These are phyloP conservation scores for Leishmania turanica DNA, from an alignment of 208 protist genomes.

Conservation along the genomic window DNA sequence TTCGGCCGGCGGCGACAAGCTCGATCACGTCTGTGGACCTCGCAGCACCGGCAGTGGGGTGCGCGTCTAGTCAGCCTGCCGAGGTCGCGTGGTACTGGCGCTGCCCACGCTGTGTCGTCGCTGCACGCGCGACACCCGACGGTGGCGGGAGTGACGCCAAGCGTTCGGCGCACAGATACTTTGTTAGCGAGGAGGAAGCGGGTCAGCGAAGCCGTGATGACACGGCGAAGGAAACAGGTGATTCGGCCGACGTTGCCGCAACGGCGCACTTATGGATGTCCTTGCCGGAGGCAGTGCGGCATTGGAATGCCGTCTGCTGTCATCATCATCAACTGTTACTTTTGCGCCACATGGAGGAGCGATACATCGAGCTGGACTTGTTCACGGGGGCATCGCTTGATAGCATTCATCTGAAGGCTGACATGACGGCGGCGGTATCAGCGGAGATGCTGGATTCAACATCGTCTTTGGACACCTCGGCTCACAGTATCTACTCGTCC, in stretches of 20 bases:
- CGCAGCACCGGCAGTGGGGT: background rate
- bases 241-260: background rate
- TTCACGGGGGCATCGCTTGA: constrained; percentile 29
- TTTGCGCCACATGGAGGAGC: constrained; percentile 35
- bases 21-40: background rate
- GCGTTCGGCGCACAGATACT: background rate
- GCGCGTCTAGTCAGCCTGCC: background rate
- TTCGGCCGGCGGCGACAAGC: background rate
- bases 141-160: background rate
- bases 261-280: constrained; percentile 16
- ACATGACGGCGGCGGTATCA: background rate
- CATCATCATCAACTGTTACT: constrained; percentile 33
- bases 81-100: constrained; percentile 36
- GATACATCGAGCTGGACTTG: constrained; percentile 46
- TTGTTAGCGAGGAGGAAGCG: background rate
- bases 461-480: background rate
- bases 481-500: background rate
- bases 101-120: constrained; percentile 1
- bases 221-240: background rate
- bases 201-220: background rate
- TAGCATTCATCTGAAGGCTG: background rate
- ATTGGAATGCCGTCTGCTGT: constrained; percentile 29
- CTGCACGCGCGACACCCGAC: background rate
- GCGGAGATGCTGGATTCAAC: background rate
- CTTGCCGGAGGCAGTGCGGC: constrained; percentile 13